Evolutionary conservation across 2,329 filamentous ascomycete genomes (phyloP), one percentile per base, ranked within the genome.

Genomic region (Fusarium neocosmosporiellum): DNA sequence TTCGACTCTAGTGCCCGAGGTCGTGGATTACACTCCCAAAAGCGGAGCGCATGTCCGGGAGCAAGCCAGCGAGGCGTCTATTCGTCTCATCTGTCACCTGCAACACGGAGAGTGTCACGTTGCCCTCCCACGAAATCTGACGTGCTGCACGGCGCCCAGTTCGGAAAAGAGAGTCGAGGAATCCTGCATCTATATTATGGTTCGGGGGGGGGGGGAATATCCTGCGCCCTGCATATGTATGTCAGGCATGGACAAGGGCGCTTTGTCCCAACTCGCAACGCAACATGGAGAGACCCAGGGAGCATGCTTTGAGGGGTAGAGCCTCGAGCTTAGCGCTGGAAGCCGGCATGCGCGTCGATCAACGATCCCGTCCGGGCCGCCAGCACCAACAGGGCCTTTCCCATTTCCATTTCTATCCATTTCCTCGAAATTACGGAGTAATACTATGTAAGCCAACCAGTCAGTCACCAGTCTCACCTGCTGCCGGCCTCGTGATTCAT

Each of bases 321-420:
- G 54, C 65, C 61, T 66, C 61, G 57, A 67, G 57, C 54, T 65
- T 74, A 76, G 75, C 69, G 72, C 70, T 77, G 62, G 48, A 48
- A 67, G 66, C 61, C 55, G 69, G 75, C 65, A 71, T 70, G 71
- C 64, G 59, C 59, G 70, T 69, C 66, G 75, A 77, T 75, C 75
- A 73, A 67, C 64, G 69, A 74, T 77, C 75, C 74, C 74, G 75
- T 65, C 63, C 72, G 72, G 75, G 65, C 75, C 75, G 72, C 66
- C 63, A 60, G 43, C 66, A 50, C 70, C 57, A 67, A 66, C 70
- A 74, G 39, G 72, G 66, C 57, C 57, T 63, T 62, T 69, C 57
- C 65, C 57, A 59, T 62, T 33, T 62, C 50, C 60, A 55, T 63
- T 69, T 53, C 48, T 31, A 58, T 67, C 39, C 37, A 65, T 54